These are phyloP conservation scores for Trypanosoma avium DNA, from an alignment of 208 protist species.

Conservation along the genomic window DNA sequence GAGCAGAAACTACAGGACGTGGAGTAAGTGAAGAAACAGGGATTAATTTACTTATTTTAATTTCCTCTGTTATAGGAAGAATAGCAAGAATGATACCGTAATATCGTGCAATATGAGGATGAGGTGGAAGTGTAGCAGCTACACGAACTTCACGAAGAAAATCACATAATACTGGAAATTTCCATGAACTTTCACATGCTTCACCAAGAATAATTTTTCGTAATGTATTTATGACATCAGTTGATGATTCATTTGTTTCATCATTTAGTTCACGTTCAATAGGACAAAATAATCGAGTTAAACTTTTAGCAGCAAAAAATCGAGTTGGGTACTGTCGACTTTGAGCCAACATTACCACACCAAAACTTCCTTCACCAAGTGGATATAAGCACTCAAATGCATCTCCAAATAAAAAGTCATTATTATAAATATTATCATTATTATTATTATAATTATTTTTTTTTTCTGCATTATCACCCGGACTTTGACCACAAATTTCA, in stretches of 20 bases:
- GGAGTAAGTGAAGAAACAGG: neutral
- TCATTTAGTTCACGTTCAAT: too few relatives aligned
- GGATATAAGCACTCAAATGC: constrained; percentile 11
- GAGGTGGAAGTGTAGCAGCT: constrained; percentile 7
- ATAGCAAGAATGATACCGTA: constrained; percentile 18
- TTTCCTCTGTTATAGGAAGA: neutral
- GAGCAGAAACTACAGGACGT: neutral
- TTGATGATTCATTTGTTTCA: too few relatives aligned
- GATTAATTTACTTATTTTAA: neutral
- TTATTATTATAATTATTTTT: too few relatives aligned
- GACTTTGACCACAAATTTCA: too few relatives aligned
- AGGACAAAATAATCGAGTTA: constrained; percentile 13
- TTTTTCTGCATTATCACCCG: too few relatives aligned
- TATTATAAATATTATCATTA: too few relatives aligned
- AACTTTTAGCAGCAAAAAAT: constrained; percentile 28
- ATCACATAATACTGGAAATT: neutral
- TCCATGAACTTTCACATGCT: neutral
- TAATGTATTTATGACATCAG: neutral
- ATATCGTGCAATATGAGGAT: constrained; percentile 26
- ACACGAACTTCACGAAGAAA: constrained; percentile 17
- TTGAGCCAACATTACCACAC: constrained; percentile 18
- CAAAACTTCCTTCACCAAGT: constrained; percentile 23
- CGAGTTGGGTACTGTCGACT: constrained; percentile 24
- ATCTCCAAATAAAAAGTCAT: neutral
- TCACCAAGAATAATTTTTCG: neutral